These are phyloP conservation scores for Vanrija sp. DNA, from an alignment of 1,284 basidiomycete species.

Conservation along the genomic window DNA sequence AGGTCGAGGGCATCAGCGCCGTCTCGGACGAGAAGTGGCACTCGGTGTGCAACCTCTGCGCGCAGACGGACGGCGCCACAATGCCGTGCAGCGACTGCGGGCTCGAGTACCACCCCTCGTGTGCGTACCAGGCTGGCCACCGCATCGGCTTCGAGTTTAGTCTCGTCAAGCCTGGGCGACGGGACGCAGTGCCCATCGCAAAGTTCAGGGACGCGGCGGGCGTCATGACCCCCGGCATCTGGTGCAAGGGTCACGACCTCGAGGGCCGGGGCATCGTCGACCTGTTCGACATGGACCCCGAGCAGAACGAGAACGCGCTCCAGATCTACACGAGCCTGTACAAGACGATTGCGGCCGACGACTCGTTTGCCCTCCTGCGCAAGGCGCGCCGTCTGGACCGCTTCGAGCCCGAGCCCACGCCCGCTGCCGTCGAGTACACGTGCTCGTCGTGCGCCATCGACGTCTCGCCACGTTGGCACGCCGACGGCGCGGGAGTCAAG, in stretches of 20 bases:
- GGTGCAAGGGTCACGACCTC: conserved; percentile 69
- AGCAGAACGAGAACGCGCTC: conserved; percentile 64
- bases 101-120: conserved; percentile 78
- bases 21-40: conserved; percentile 54
- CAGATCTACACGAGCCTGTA: conserved; percentile 78
- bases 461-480: conserved; percentile 43
- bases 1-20: conserved; percentile 81
- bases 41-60: conserved; percentile 54
- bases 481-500: background rate
- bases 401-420: conserved; percentile 37
- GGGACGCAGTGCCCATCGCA: conserved; percentile 60
- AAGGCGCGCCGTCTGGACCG: conserved; percentile 77
- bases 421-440: background rate
- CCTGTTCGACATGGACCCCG: conserved; percentile 72
- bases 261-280: conserved; percentile 67
- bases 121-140: conserved; percentile 77
- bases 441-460: conserved; percentile 37
- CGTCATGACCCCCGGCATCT: conserved; percentile 72
- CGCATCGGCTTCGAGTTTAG: conserved; percentile 87
- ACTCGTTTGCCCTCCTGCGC: conserved; percentile 72
- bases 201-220: conserved; percentile 86
- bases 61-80: conserved; percentile 70
- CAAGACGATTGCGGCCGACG: conserved; percentile 64
- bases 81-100: conserved; percentile 78
- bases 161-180: conserved; percentile 65